Base-by-base conservation (phyloP, 73 alveolate genomes). In the Halteria grandinella region DNA sequence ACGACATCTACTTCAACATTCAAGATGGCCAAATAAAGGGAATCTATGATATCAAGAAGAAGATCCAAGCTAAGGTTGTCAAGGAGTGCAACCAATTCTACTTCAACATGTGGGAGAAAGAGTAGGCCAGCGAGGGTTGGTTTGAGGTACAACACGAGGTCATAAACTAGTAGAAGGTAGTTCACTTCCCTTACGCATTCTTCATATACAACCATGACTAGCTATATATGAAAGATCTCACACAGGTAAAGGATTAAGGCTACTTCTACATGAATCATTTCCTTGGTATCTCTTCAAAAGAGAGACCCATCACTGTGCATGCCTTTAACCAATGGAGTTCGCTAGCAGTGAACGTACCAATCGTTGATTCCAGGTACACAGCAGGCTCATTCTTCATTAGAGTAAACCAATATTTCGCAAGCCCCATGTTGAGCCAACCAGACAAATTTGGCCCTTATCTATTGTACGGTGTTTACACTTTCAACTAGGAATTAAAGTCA, bases 231-330 rank as follows among this genome's bases (percentile, higher is more conserved):
- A 60, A 60, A 40, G 77, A 60, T 23, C 43, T 60, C 5, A 60
- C 77, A 2, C 40, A 60, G 37, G n/a, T 3, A 5, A 7, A 34
- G 4, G 47, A 21, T 12, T 6, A 60, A 37, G 77, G 77, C 1
- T 60, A 36, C 24, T 60, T 40, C 59, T 60, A 60, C 43, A 60
- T 60, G 77, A 60, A 60, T 25, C 15, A 33, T 21, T 60, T 60
- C 58, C 4, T 60, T 25, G 77, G 55, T 15, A 60, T 60, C 24
- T 1, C 37, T 3, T 11, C 12, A 14, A 59, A 59, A 32, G 10
- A 7, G 15, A 60, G 77, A 60, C 77, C 77, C 12, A 18, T 60
- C 5, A 40, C 77, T 36, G 43, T 60, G 15, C 25, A 17, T 15
- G 36, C 47, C 2, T 23, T 60, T 60, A 59, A 28, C 24, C 43